A percentile compares a stretch with the other conserved stretches of the same genome.
phyloP scores from a whole-genome alignment of 306 rosid species.

The Mimosa bimucronata region DNA sequence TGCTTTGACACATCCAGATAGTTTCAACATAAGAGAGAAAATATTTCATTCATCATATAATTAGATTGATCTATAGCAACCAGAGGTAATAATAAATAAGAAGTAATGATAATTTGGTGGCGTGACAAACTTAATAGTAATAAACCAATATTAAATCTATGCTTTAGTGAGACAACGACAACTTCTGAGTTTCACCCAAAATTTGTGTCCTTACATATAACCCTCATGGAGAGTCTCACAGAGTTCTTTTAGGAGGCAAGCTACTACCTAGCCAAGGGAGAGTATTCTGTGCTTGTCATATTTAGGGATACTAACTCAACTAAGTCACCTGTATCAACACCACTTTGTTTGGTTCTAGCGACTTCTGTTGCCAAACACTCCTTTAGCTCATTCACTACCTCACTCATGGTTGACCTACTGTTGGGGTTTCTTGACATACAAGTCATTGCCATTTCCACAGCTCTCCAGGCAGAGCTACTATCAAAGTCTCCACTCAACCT shows the following conservation, averaged over 20 bases:
- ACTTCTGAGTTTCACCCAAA: background rate
- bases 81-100: too few species aligned
- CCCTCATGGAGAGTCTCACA: background rate
- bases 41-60: too few species aligned
- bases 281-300: background rate
- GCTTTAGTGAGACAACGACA: background rate
- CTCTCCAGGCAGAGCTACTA: background rate
- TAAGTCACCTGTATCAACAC: too few species aligned
- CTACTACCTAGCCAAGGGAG: background rate
- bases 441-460: background rate
- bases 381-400: background rate
- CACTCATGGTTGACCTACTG: background rate
- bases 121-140: too few species aligned
- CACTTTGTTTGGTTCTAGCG: background rate
- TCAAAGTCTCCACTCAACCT: background rate
- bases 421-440: background rate
- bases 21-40: too few species aligned
- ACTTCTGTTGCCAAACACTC: background rate
- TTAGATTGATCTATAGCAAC: too few species aligned
- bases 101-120: background rate
- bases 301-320: too few species aligned
- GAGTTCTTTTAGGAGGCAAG: background rate
- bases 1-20: too few species aligned
- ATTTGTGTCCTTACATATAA: background rate
- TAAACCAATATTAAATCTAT: background rate